Evolutionary conservation across 2,329 filamentous ascomycete genomes (phyloP).

Genomic region (Alternaria gaisen): DNA sequence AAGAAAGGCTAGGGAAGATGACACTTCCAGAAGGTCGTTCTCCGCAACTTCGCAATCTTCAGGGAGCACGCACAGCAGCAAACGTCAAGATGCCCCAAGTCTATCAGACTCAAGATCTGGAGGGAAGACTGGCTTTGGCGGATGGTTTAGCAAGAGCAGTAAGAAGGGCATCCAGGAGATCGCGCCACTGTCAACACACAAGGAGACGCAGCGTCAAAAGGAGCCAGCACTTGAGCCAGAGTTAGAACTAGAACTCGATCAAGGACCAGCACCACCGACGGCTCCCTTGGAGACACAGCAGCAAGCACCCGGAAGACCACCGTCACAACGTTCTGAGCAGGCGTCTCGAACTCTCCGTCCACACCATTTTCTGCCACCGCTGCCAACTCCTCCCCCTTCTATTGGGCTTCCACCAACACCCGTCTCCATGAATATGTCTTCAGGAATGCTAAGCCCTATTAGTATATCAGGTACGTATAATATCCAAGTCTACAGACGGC

Average conservation of each 20-base stretch:
- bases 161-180: conserved; percentile 39
- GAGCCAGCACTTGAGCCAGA: conserved; percentile 3
- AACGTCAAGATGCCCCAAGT: conserved; percentile 10
- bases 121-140: conserved; percentile 23
- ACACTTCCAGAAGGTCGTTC: conserved; percentile 26
- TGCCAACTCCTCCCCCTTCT: conserved; percentile 31
- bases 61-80: conserved; percentile 26
- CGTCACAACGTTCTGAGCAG: conserved; percentile 8
- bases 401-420: conserved; percentile 30
- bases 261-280: conserved; percentile 23
- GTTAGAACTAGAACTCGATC: conserved; percentile 11
- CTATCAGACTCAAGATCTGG: conserved; percentile 19
- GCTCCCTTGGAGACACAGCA: conserved; percentile 18
- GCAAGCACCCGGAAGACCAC: conserved; percentile 8
- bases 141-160: conserved; percentile 33
- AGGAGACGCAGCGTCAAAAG: conserved; percentile 13
- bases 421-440: neutral
- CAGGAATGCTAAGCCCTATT: conserved; percentile 10
- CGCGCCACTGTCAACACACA: conserved; percentile 21
- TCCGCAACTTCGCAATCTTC: conserved; percentile 36
- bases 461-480: conserved; percentile 31
- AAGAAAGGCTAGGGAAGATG: conserved; percentile 32
- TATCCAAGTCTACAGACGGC: neutral
- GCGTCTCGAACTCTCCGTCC: conserved; percentile 18
- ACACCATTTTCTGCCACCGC: conserved; percentile 22